Evolutionary conservation across 2,329 filamentous ascomycete genomes (phyloP).

Genomic region (Penicillium sp.): DNA sequence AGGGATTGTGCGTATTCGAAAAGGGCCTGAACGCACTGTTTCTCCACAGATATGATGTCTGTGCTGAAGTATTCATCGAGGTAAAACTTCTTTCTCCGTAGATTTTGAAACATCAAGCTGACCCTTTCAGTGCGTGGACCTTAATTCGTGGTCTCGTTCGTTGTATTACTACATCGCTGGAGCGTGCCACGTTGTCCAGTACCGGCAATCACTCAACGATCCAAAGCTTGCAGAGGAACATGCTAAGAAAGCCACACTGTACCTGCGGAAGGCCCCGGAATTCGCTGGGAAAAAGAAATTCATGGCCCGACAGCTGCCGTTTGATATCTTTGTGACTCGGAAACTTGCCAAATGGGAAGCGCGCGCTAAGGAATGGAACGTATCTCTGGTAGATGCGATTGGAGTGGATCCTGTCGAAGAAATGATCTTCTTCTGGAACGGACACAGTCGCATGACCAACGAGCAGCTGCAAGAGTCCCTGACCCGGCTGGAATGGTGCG

Average conservation of each 20-base stretch:
- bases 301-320: constrained; percentile 79
- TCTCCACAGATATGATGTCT: constrained; percentile 64
- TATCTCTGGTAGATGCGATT: constrained; percentile 68
- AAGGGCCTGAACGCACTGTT: constrained; percentile 70
- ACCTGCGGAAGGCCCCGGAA: constrained; percentile 61
- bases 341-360: constrained; percentile 85
- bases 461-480: constrained; percentile 58
- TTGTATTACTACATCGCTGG: constrained; percentile 86
- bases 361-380: constrained; percentile 56
- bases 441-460: constrained; percentile 66
- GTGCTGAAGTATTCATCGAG: constrained; percentile 63
- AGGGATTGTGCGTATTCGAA: constrained; percentile 78
- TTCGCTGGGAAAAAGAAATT: constrained; percentile 78
- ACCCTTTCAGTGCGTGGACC: constrained; percentile 52
- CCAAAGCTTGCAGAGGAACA: constrained; percentile 45
- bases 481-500: constrained; percentile 57
- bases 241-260: constrained; percentile 58
- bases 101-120: constrained; percentile 3
- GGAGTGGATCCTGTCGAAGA: constrained; percentile 74
- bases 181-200: constrained; percentile 68
- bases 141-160: constrained; percentile 85
- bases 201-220: constrained; percentile 46
- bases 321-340: constrained; percentile 74
- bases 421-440: constrained; percentile 92
- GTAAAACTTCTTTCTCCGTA: constrained; percentile 27